Percentiles rank a stretch among this genome's conserved stretches.
Evolutionary conservation across 163 green algal species (phyloP).

Genomic region (Scenedesmus sp.): DNA sequence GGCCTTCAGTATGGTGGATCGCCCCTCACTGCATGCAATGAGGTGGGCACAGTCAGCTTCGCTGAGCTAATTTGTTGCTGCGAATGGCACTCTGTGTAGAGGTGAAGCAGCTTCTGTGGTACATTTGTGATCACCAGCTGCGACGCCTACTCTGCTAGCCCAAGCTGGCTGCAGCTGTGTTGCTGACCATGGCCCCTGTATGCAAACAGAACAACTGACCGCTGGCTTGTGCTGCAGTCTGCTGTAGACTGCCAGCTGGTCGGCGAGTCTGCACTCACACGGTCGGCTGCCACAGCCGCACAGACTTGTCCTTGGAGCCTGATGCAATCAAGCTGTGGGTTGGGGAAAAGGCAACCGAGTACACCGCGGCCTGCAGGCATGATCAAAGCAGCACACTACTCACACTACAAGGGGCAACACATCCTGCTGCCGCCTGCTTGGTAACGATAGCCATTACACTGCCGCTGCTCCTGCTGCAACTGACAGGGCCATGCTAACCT

Average conservation of each 20-base stretch:
- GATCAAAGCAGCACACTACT: neutral
- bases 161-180: neutral
- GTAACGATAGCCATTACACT: neutral
- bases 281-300: constrained; percentile 89
- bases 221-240: neutral
- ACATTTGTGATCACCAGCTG: too few relatives aligned
- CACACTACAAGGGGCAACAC: neutral
- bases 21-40: constrained; percentile 78
- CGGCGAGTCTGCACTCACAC: constrained; percentile 68
- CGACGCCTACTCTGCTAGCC: too few relatives aligned
- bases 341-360: constrained; percentile 85
- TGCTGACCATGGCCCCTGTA: neutral
- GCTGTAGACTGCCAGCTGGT: neutral
- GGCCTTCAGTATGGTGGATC: constrained; percentile 87
- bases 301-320: constrained; percentile 88
- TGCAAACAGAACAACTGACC: neutral
- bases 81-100: too few relatives aligned
- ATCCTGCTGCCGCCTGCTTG: neutral
- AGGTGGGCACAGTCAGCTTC: neutral
- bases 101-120: too few relatives aligned
- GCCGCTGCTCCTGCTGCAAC: neutral
- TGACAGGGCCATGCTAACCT: constrained; percentile 60
- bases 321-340: constrained; percentile 83
- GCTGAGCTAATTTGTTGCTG: neutral
- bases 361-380: constrained; percentile 78